These are phyloP conservation scores for Hyaloscypha finlandica DNA, from an alignment of 495 filamentous ascomycete genomes.

Conservation along the genomic window DNA sequence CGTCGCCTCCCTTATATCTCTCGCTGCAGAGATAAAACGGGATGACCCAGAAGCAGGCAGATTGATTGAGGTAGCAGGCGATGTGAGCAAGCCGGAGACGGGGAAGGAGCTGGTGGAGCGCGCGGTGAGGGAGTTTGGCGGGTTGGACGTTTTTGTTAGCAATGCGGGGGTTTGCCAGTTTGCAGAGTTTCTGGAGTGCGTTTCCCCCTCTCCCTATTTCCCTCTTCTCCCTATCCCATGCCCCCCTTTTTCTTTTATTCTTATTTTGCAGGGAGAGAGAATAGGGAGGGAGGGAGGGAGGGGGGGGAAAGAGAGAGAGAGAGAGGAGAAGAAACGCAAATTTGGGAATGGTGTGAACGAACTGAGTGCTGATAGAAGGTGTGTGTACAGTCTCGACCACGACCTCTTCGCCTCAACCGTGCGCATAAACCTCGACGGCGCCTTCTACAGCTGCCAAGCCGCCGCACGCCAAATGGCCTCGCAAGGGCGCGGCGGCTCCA, in stretches of 20 bases:
- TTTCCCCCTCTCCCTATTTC: slow-evolving; percentile 14
- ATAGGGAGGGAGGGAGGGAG: not conserved
- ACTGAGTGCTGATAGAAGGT: too few species aligned
- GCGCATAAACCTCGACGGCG: slow-evolving; percentile 78
- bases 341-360: not conserved
- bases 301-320: too few species aligned
- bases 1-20: slow-evolving; percentile 53
- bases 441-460: slow-evolving; percentile 83
- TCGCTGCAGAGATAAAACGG: slow-evolving; percentile 47
- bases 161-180: slow-evolving; percentile 90
- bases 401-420: slow-evolving; percentile 67
- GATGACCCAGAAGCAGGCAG: slow-evolving; percentile 40
- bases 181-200: slow-evolving; percentile 72
- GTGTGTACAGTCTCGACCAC: slow-evolving; percentile 46
- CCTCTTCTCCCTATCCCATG: not conserved
- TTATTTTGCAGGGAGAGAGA: not conserved
- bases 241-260: not conserved
- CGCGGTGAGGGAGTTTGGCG: slow-evolving; percentile 57
- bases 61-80: slow-evolving; percentile 63
- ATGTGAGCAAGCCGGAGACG: slow-evolving; percentile 67
- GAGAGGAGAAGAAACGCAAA: not conserved
- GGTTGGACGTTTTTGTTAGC: slow-evolving; percentile 79
- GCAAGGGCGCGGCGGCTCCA: slow-evolving; percentile 69
- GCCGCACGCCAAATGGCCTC: slow-evolving; percentile 77
- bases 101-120: slow-evolving; percentile 56